Percentiles rank a stretch among this genome's conserved stretches.
These are phyloP conservation scores for Nevesoporus exiguus DNA, from an alignment of 768 basidiomycete genomes.

Conservation along the genomic window DNA sequence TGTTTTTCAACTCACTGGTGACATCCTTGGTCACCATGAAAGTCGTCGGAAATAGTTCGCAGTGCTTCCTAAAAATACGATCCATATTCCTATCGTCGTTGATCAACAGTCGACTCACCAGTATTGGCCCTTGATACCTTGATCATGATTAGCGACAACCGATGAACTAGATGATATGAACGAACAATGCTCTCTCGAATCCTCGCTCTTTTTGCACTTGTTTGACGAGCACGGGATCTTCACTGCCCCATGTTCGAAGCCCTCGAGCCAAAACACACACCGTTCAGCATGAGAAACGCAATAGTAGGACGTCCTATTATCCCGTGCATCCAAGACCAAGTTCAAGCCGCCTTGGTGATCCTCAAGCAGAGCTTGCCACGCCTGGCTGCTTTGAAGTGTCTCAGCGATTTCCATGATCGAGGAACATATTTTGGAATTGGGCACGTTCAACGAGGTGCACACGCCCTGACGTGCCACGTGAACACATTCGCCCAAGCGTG, in stretches of 20 bases:
- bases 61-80: conserved; percentile 24
- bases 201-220: conserved; percentile 8
- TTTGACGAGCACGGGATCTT: conserved; percentile 21
- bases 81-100: not conserved
- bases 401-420: conserved; percentile 14
- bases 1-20: conserved; percentile 18
- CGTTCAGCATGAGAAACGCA: conserved; percentile 28
- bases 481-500: not conserved
- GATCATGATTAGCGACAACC: not conserved
- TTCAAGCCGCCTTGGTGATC: conserved; percentile 6
- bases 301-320: conserved; percentile 19
- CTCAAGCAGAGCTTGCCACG: conserved; percentile 6
- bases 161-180: not conserved
- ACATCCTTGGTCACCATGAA: conserved; percentile 18
- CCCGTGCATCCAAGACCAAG: conserved; percentile 19
- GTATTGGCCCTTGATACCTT: conserved; percentile 30
- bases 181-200: conserved; percentile 24
- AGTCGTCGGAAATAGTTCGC: conserved; percentile 29
- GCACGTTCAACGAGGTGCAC: conserved; percentile 12
- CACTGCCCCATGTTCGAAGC: conserved; percentile 17
- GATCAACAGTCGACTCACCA: conserved; percentile 16
- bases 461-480: conserved; percentile 4
- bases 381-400: conserved; percentile 1
- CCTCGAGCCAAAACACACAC: conserved; percentile 30
- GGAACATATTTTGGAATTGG: not conserved